A percentile compares a stretch with the other conserved stretches of the same genome.
Conservation (phyloP, 345 rosid species). For the Pugionium cornutum region DNA sequence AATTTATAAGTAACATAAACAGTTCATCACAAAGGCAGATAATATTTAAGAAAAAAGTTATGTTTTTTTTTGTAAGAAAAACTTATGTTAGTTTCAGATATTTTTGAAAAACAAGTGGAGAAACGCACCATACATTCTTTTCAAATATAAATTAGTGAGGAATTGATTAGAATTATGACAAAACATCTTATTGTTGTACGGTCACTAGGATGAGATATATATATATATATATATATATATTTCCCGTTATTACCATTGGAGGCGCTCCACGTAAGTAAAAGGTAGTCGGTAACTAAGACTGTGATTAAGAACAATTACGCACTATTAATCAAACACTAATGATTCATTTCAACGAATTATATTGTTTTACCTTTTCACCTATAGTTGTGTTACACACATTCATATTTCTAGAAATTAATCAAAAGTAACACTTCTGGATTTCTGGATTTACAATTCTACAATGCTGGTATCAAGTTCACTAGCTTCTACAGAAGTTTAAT, state of each 20-base stretch:
- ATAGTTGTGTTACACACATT: neutral
- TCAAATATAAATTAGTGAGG: constrained; percentile 12
- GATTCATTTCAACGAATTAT: neutral
- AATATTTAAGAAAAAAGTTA: neutral
- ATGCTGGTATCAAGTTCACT: neutral
- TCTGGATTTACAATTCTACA: neutral
- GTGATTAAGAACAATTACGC: constrained; percentile 33
- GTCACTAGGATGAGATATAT: constrained; percentile 12
- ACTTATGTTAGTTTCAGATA: neutral
- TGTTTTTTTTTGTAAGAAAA: too few relatives aligned
- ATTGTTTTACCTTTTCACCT: constrained; percentile 12
- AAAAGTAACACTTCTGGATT: neutral
- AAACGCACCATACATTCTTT: neutral
- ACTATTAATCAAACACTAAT: constrained; percentile 32
- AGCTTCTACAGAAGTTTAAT: neutral
- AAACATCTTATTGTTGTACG: constrained; percentile 23
- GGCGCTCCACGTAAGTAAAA: constrained; percentile 36
- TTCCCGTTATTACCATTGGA: constrained; percentile 18
- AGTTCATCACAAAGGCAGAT: neutral
- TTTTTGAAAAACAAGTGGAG: neutral
- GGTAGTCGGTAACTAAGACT: constrained; percentile 5
- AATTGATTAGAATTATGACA: constrained; percentile 30
- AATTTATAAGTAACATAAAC: neutral
- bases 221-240: neutral
- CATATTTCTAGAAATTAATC: constrained; percentile 11